These are phyloP conservation scores for Penicillium crustosum DNA, from an alignment of 2,329 filamentous ascomycete species.

Conservation along the genomic window DNA sequence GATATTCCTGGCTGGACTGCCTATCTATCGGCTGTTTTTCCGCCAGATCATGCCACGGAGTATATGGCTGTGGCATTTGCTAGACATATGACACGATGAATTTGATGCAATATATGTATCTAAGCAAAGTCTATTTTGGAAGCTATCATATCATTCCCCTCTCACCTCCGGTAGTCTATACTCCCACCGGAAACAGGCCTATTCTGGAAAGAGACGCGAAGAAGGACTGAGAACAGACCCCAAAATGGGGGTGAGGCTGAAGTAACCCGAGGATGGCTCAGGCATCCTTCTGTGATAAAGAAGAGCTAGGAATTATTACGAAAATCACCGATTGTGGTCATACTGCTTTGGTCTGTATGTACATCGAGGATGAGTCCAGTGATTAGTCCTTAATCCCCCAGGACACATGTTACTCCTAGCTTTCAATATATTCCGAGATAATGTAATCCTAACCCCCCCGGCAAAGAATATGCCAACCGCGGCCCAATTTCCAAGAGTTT, in stretches of 20 bases:
- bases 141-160: not conserved
- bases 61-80: conserved; percentile 4
- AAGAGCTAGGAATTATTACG: not conserved
- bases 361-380: not conserved
- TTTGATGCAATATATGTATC: not conserved
- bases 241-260: not conserved
- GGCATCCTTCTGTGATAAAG: not conserved
- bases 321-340: not conserved
- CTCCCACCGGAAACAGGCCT: not conserved
- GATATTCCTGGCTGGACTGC: conserved; percentile 3
- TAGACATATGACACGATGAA: not conserved
- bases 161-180: not conserved
- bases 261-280: too few species aligned
- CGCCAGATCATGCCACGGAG: not conserved
- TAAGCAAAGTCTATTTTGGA: not conserved
- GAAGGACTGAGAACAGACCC: not conserved
- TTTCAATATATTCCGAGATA: conserved; percentile 1
- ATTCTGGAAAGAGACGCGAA: not conserved
- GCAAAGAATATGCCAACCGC: not conserved
- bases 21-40: conserved; percentile 1
- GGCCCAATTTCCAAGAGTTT: not conserved
- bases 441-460: not conserved
- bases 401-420: not conserved
- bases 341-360: not conserved
- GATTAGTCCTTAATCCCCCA: not conserved